Evolutionary conservation across 139 green algal species (phyloP), one percentile per base, ranked within the genome.

Genomic region (Tetraselmis chui): DNA sequence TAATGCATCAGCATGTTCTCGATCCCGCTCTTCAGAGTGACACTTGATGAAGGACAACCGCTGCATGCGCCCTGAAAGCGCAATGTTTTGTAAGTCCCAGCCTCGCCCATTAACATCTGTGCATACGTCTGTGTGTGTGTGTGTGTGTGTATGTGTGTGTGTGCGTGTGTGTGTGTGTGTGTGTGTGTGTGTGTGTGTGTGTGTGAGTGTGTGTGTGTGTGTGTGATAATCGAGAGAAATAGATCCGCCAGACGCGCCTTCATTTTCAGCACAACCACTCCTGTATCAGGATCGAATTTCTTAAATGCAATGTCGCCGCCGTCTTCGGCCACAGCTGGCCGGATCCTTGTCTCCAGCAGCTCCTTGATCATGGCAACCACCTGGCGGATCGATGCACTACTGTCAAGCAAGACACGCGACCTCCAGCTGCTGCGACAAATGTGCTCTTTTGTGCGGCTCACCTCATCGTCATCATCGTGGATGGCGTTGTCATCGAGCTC

Each of bases 1-100:
- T 98, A 98, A 88, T 98, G 95, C 90, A 90, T 97, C 23, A 99
- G 89, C 97, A 99, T 99, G 92, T 98, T 98, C 84, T 99, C 95
- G 29, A 99, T 98, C 79, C 97, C 97, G 79, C 87, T 94, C 89
- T 99, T 99, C 23, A 99, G 90, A 0, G 97, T 99, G 1, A 98
- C 88, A 0, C 90, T 87, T 1, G 94, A 98, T 22, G 92, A 98
- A 25, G 97, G 96, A 89, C 97, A 99, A 29, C 97, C 97, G 84
- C 87, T 93, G 93, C 96, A 98, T 0, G 94, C 90, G 22, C 93
- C 95, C 83, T 94, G 88, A n/a, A n/a, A n/a, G n/a, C n/a, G n/a
- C n/a, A n/a, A n/a, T n/a, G n/a, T n/a, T n/a, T n/a, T n/a, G n/a
- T n/a, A n/a, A n/a, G n/a, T n/a, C n/a, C n/a, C n/a, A n/a, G n/a